Evolutionary conservation across 495 filamentous ascomycete species (phyloP).

Genomic region (Achaetomiella virescens): DNA sequence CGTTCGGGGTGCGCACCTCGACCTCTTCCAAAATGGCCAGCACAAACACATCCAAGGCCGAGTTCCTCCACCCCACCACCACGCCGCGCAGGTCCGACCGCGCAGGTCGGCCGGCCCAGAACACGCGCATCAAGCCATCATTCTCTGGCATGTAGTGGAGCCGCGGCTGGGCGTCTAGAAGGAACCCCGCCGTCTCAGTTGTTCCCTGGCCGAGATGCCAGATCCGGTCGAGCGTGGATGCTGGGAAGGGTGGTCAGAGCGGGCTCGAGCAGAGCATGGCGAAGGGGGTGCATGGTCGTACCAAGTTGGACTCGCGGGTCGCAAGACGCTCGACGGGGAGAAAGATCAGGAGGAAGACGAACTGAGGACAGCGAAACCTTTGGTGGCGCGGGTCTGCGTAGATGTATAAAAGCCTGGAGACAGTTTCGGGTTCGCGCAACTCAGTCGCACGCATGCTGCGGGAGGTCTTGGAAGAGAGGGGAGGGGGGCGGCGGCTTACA

Average conservation of each 20-base stretch:
- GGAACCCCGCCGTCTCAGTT: slow-evolving; percentile 87
- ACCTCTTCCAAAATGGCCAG: slow-evolving; percentile 84
- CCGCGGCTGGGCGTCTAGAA: slow-evolving; percentile 55
- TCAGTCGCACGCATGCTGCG: too few species aligned
- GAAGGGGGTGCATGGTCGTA: slow-evolving; percentile 22
- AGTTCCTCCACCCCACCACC: slow-evolving; percentile 94
- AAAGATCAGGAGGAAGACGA: slow-evolving; percentile 40
- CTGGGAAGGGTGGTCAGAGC: slow-evolving; percentile 41
- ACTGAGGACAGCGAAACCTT: slow-evolving; percentile 38
- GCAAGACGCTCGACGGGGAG: slow-evolving; percentile 45
- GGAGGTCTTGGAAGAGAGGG: too few species aligned
- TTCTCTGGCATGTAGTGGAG: slow-evolving; percentile 68
- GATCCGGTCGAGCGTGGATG: slow-evolving; percentile 76
- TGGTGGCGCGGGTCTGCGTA: slow-evolving; percentile 37
- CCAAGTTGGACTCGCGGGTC: slow-evolving; percentile 39
- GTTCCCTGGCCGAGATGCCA: slow-evolving; percentile 91
- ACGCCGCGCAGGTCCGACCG: slow-evolving; percentile 68
- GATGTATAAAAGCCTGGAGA: not conserved
- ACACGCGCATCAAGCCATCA: slow-evolving; percentile 95
- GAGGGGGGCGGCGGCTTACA: slow-evolving; percentile 47
- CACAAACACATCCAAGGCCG: slow-evolving; percentile 81
- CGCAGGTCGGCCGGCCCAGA: slow-evolving; percentile 89
- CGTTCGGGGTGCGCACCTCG: slow-evolving; percentile 53
- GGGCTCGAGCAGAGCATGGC: slow-evolving; percentile 1
- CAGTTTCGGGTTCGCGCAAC: not conserved